Conservation (phyloP, 495 filamentous ascomycete species). For the Poronia punctata region DNA sequence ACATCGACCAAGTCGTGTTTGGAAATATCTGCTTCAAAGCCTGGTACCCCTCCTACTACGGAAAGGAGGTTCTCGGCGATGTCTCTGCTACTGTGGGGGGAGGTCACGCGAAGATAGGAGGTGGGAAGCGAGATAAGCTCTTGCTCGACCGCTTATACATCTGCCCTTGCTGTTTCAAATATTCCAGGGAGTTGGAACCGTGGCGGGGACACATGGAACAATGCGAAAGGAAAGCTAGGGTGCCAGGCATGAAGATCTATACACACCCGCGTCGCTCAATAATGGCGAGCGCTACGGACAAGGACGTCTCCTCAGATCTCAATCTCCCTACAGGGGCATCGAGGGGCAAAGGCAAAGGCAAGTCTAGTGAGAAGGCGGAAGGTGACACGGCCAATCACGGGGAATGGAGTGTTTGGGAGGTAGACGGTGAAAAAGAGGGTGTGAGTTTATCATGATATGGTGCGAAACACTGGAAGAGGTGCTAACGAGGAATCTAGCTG, state of each 20-base stretch:
- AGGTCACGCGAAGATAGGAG: conserved; percentile 18
- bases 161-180: conserved; percentile 91
- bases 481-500: conserved; percentile 44
- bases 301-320: not conserved
- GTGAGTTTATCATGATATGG: conserved; percentile 34
- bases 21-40: conserved; percentile 67
- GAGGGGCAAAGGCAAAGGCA: conserved; percentile 26
- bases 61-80: conserved; percentile 64
- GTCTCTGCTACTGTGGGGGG: conserved; percentile 19
- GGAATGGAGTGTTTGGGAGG: conserved; percentile 68
- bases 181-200: conserved; percentile 63
- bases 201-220: conserved; percentile 40
- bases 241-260: conserved; percentile 43
- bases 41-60: conserved; percentile 73
- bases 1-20: conserved; percentile 67
- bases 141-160: conserved; percentile 66
- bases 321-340: not conserved
- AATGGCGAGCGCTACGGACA: conserved; percentile 20
- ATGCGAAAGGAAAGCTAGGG: conserved; percentile 32
- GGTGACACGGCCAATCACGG: conserved; percentile 49
- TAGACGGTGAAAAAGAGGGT: conserved; percentile 79
- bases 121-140: conserved; percentile 30
- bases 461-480: not conserved
- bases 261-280: conserved; percentile 38
- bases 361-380: conserved; percentile 32